These are phyloP conservation scores for Penicillium ochrochloron DNA, from an alignment of 495 filamentous ascomycete species.

Conservation along the genomic window DNA sequence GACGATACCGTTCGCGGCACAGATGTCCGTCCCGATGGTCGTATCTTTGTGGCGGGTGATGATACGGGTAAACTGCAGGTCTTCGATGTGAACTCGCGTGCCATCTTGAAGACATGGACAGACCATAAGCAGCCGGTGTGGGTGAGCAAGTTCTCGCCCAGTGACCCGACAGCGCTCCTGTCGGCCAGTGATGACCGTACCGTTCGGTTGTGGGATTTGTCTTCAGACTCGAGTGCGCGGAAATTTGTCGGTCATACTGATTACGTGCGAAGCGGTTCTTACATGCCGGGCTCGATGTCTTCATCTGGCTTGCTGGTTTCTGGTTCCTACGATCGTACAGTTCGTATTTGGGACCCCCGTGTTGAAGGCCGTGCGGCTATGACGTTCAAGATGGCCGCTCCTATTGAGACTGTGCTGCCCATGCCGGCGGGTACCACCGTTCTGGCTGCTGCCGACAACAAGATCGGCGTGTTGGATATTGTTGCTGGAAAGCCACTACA, in stretches of 20 bases:
- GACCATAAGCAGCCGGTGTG: constrained; percentile 96
- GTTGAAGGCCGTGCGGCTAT: constrained; percentile 71
- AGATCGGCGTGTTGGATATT: constrained; percentile 92
- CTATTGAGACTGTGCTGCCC: constrained; percentile 84
- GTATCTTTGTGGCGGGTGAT: constrained; percentile 87
- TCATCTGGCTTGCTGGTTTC: constrained; percentile 75
- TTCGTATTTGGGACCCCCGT: constrained; percentile 90
- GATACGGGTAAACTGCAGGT: constrained; percentile 90
- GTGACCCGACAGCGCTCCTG: constrained; percentile 82
- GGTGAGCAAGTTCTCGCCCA: constrained; percentile 85
- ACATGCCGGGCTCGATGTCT: constrained; percentile 77
- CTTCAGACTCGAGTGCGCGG: constrained; percentile 71
- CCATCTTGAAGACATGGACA: constrained; percentile 94
- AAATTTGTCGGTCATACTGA: constrained; percentile 89
- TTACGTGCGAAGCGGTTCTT: constrained; percentile 85
- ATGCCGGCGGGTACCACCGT: constrained; percentile 85
- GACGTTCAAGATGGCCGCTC: constrained; percentile 88
- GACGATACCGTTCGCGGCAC: constrained; percentile 85
- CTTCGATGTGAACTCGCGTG: constrained; percentile 86
- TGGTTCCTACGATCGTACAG: constrained; percentile 92
- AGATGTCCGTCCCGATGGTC: constrained; percentile 84
- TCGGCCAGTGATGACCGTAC: constrained; percentile 88
- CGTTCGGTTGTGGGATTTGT: constrained; percentile 91
- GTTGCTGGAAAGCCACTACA: constrained; percentile 87
- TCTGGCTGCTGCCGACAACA: constrained; percentile 81